phyloP scores from a whole-genome alignment of 78 protist genomes.

The Dictyostelium citrinum region DNA sequence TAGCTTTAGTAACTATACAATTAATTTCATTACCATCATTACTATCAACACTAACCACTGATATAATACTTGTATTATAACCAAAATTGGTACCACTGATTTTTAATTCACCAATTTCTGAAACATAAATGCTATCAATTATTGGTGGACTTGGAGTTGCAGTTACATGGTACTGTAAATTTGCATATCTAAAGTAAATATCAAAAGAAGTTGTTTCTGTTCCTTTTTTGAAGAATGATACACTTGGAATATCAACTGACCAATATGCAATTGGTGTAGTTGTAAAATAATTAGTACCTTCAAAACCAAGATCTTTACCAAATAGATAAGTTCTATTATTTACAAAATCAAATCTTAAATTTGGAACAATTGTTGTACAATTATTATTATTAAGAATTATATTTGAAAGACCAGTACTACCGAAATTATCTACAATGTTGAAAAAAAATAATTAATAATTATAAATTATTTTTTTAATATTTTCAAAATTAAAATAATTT shows the following conservation, averaged over 20 bases:
- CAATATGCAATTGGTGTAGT: neutral
- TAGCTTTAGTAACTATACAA: neutral
- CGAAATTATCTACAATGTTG: neutral
- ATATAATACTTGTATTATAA: neutral
- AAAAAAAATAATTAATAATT: too few relatives aligned
- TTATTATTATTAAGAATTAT: neutral
- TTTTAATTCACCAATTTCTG: neutral
- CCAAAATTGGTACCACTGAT: neutral
- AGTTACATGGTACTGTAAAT: neutral
- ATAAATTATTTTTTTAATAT: too few relatives aligned
- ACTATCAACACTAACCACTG: neutral
- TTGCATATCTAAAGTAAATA: neutral
- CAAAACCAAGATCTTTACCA: neutral
- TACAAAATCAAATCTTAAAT: neutral
- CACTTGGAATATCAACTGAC: neutral
- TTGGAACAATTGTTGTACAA: neutral
- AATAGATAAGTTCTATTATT: neutral
- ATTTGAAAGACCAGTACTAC: neutral
- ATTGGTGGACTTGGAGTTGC: neutral
- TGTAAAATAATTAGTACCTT: neutral
- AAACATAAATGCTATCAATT: neutral
- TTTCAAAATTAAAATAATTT: too few relatives aligned
- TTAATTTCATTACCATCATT: neutral
- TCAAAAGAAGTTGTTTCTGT: neutral
- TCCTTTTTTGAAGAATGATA: neutral